A percentile compares a stretch with the other conserved stretches of the same genome.
Conservation (phyloP, 306 rosid genomes). For the Purshia tridentata region DNA sequence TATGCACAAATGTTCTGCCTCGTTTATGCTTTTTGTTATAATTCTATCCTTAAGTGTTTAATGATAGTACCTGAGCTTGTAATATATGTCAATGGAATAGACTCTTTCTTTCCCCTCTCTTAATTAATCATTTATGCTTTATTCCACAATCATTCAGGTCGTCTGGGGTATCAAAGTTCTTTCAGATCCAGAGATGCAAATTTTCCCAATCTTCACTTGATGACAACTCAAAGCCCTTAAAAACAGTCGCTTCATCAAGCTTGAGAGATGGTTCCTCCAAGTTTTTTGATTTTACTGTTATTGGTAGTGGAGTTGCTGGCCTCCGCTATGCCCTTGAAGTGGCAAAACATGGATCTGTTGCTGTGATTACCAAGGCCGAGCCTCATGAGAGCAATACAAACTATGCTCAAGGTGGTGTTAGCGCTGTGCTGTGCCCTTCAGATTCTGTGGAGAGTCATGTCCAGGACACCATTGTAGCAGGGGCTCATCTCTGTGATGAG, state of each 20-base stretch:
- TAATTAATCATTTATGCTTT: background rate
- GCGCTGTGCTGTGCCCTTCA: constrained; percentile 84
- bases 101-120: background rate
- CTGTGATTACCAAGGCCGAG: constrained; percentile 93
- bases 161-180: constrained; percentile 47
- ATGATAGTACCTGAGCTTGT: background rate
- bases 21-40: background rate
- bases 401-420: constrained; percentile 99
- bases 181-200: constrained; percentile 39
- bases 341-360: constrained; percentile 86
- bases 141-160: constrained; percentile 52
- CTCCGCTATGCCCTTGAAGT: constrained; percentile 94
- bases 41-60: background rate
- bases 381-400: constrained; percentile 97
- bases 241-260: constrained; percentile 47
- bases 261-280: constrained; percentile 57
- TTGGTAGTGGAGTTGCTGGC: constrained; percentile 97
- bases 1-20: background rate
- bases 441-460: constrained; percentile 97
- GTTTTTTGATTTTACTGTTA: constrained; percentile 71
- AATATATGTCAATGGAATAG: background rate
- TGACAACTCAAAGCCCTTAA: constrained; percentile 38
- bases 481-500: constrained; percentile 92
- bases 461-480: constrained; percentile 91
- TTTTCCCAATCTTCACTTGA: constrained; percentile 32